Evolutionary conservation across 148 eudicot species (phyloP), one percentile per base, ranked within the genome.

Genomic region (Camellia granthamiana): DNA sequence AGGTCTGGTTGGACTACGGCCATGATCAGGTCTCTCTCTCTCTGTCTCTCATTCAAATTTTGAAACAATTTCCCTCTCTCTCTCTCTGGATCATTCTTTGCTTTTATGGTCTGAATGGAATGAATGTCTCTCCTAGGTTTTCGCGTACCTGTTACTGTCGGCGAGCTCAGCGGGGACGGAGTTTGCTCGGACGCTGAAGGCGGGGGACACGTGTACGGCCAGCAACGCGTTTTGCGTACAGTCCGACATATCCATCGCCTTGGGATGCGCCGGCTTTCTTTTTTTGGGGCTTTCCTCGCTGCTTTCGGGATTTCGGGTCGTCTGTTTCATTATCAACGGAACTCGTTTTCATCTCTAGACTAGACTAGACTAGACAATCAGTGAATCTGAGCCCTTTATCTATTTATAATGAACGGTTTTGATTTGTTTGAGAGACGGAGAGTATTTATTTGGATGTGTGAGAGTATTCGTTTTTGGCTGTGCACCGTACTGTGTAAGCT

Each of bases 1-100:
- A 93, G 81, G 86, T 93, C 68, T 91, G 95, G 94, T 93, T 93
- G 60, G 97, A 93, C 83, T 93, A 91, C 77, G 88, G 90, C 81
- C 97, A 93, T 70, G 95, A 93, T 88, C 97, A 93, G 94, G 97
- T 90, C 54, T 23, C 61, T 75, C 44, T 19, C 44, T 61, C 59
- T 52, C 23, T 74, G 66, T 52, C 3, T 30, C 38, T 75, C 9
- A n/a, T 42, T 52, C 38, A 47, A 14, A 30, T 75, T 59, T 6
- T 54, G 55, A 52, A 46, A 19, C 70, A 54, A 30, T 60, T 38
- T 52, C 47, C 19, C 18, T 23, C 76, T 16, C 41, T 69, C 52
- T 78, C 46, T 59, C 19, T 11, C 7, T 8, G 41, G 1, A 21
- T 64, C 38, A 64, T 21, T 11, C 38, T 30, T 30, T 30, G 38